Base-by-base conservation (phyloP, 805 yeast genomes). In the Metschnikowia shivogae region DNA sequence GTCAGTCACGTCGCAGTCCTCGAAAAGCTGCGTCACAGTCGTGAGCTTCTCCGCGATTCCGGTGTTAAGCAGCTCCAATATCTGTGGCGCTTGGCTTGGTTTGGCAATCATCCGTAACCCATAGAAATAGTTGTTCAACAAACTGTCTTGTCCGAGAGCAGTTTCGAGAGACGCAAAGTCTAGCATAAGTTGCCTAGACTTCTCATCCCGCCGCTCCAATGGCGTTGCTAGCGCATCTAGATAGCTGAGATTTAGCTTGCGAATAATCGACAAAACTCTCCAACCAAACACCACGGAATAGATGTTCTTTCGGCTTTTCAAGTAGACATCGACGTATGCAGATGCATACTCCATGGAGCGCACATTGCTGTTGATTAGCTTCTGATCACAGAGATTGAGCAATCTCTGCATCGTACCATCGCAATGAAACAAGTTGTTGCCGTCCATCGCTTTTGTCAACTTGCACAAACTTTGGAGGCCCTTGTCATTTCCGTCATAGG, bases 221-320 rank as follows among this genome's bases (percentile, higher is more conserved):
- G 48, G 45, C 5, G 44, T 29, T 1, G 47, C 36, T 5, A 57
- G 28, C 7, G 44, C 27, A 17, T 55, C 55, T 47, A 69, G 57
- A 42, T 62, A 67, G n/a, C 47, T 52, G 19, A 61, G 43, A 42
- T 61, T 67, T 42, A 70, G 54, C 46, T 64, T 62, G 45, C 67
- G 60, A 12, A 63, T 49, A 11, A 70, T 55, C 34, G 64, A 72
- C 43, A 68, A 48, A 5, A 69, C 39, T 53, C 74, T 62, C 73
- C 73, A 70, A 31, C 58, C 51, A n/a, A 59, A 53, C 2, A 70
- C 32, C 3, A 65, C 45, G 1, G 54, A 60, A 46, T 61, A 70
- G 28, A 60, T 54, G 43, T 63, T 56, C 10, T 41, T 13, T n/a
- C 39, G 38, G 44, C 52, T 55, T 24, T 54, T 54, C 34, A 59